phyloP scores from a whole-genome alignment of 2,329 filamentous ascomycete species.

The Diplodia scrobiculata region DNA sequence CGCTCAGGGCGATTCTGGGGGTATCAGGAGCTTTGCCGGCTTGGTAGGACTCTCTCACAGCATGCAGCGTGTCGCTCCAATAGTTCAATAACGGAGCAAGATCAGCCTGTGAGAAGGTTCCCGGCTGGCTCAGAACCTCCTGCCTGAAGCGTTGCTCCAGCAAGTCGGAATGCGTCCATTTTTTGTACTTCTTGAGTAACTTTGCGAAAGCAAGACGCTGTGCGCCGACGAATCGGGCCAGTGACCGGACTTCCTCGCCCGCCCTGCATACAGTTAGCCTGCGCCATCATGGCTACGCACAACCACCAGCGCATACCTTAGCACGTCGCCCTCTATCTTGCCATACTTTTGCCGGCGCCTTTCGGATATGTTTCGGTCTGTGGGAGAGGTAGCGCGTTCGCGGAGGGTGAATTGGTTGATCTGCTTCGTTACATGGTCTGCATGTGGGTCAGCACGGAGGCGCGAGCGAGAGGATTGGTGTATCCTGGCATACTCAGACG shows the following conservation, averaged over 20 bases:
- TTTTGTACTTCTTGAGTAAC: slow-evolving; percentile 83
- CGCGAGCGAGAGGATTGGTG: slow-evolving; percentile 31
- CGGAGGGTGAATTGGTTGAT: slow-evolving; percentile 40
- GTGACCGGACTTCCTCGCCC: slow-evolving; percentile 69
- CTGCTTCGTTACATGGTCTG: slow-evolving; percentile 46
- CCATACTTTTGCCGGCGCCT: slow-evolving; percentile 54
- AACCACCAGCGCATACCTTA: slow-evolving; percentile 41
- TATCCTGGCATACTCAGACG: slow-evolving; percentile 60
- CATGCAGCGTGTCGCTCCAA: slow-evolving; percentile 52
- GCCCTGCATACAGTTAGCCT: slow-evolving; percentile 49
- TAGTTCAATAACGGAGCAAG: slow-evolving; percentile 57
- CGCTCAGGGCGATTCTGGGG: slow-evolving; percentile 29
- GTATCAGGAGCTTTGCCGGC: slow-evolving; percentile 31
- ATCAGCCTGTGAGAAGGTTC: slow-evolving; percentile 71
- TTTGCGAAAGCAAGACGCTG: slow-evolving; percentile 79
- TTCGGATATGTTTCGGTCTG: slow-evolving; percentile 42
- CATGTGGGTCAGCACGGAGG: slow-evolving; percentile 19
- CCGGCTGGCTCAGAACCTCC: slow-evolving; percentile 65
- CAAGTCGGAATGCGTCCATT: slow-evolving; percentile 75
- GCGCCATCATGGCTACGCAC: slow-evolving; percentile 30
- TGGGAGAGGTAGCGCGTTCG: slow-evolving; percentile 21
- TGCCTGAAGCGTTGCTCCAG: slow-evolving; percentile 68
- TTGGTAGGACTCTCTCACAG: slow-evolving; percentile 51
- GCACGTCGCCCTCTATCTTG: slow-evolving; percentile 54
- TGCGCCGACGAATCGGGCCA: slow-evolving; percentile 71